Conservation (phyloP, 257 asterid genomes). For the Solanum chmielewskii region DNA sequence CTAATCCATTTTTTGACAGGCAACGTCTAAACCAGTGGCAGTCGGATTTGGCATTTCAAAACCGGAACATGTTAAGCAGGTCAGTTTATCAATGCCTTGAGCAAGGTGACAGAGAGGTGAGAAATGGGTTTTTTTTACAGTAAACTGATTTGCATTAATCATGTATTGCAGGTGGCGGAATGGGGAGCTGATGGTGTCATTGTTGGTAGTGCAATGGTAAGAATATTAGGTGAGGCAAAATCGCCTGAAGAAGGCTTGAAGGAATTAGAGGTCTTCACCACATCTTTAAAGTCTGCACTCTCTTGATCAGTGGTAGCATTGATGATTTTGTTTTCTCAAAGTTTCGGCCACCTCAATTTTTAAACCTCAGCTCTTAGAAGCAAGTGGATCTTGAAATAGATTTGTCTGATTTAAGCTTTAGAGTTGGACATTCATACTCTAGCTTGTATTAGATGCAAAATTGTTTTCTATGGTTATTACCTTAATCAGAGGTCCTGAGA, state of each 20-base stretch:
- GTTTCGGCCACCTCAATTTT: not conserved
- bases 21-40: slow-evolving; percentile 65
- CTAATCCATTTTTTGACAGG: slow-evolving; percentile 23
- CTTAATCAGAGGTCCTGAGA: not conserved
- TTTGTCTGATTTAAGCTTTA: not conserved
- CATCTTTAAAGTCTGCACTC: slow-evolving; percentile 58
- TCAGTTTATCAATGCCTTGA: not conserved
- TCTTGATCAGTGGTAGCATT: slow-evolving; percentile 8
- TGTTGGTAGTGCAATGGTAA: slow-evolving; percentile 86
- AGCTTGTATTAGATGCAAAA: not conserved
- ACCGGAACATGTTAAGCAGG: slow-evolving; percentile 87
- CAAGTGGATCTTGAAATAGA: not conserved
- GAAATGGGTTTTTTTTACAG: not conserved
- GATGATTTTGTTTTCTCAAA: not conserved
- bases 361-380: not conserved
- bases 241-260: slow-evolving; percentile 75
- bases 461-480: not conserved
- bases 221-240: slow-evolving; percentile 63
- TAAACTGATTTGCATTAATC: not conserved
- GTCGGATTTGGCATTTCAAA: slow-evolving; percentile 90
- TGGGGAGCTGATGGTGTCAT: slow-evolving; percentile 98
- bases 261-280: slow-evolving; percentile 55
- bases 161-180: slow-evolving; percentile 43
- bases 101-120: not conserved
- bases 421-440: not conserved